A percentile compares a stretch with the other conserved stretches of the same genome.
These are phyloP conservation scores for Lactarius quietus DNA, from an alignment of 768 basidiomycete species.

Conservation along the genomic window DNA sequence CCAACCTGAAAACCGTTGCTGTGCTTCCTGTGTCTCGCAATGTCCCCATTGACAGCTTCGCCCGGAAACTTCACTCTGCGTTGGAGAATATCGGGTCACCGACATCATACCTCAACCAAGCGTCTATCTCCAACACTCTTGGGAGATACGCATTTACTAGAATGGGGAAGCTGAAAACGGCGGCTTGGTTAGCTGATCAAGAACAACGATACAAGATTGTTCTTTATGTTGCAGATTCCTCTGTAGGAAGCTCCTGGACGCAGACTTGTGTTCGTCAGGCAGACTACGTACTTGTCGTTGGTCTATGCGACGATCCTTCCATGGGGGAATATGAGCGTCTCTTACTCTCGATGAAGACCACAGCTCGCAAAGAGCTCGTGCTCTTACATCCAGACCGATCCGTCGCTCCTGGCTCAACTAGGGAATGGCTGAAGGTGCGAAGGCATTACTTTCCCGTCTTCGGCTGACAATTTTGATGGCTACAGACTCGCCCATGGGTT, in stretches of 20 bases:
- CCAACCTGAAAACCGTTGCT: constrained; percentile 92
- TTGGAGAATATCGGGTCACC: constrained; percentile 92
- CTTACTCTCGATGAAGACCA: constrained; percentile 93
- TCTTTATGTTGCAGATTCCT: constrained; percentile 93
- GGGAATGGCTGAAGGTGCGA: constrained; percentile 88
- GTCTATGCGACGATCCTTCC: constrained; percentile 87
- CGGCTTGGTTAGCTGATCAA: constrained; percentile 91
- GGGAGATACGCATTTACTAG: constrained; percentile 93
- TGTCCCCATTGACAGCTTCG: constrained; percentile 87
- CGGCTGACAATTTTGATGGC: constrained; percentile 9
- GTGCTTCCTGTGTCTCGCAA: constrained; percentile 83
- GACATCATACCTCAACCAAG: constrained; percentile 91
- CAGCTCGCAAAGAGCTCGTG: constrained; percentile 95
- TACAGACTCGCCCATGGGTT: constrained; percentile 89
- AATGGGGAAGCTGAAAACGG: constrained; percentile 96
- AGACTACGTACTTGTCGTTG: constrained; percentile 91
- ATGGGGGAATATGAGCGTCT: constrained; percentile 94
- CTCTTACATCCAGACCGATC: constrained; percentile 89
- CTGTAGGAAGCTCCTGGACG: constrained; percentile 95
- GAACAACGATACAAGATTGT: constrained; percentile 93
- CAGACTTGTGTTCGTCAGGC: constrained; percentile 98
- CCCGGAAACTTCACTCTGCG: constrained; percentile 81
- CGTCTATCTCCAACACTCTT: constrained; percentile 85
- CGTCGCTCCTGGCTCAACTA: constrained; percentile 85
- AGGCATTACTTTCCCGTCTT: not conserved